A percentile compares a stretch with the other conserved stretches of the same genome.
Conservation (phyloP, 345 rosid species). For the Gossypium arboreum region DNA sequence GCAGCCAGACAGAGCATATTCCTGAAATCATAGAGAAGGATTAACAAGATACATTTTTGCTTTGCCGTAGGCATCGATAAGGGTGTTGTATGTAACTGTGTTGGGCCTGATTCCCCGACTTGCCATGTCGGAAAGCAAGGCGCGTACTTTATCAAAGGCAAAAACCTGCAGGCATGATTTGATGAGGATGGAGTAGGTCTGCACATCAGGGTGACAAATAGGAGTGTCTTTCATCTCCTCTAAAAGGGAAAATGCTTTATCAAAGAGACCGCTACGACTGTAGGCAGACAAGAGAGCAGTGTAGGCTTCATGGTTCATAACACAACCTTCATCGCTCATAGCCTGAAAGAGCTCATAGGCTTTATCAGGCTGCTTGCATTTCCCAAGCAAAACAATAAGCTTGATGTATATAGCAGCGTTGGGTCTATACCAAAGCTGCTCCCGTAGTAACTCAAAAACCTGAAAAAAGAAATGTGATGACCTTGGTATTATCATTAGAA, state of each 20-base stretch:
- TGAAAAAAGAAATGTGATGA: constrained; percentile 16
- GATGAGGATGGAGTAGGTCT: constrained; percentile 85
- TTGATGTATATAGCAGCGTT: constrained; percentile 61
- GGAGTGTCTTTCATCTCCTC: constrained; percentile 70
- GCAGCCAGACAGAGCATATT: constrained; percentile 19
- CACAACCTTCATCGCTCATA: constrained; percentile 77
- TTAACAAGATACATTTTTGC: constrained; percentile 54
- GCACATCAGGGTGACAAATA: constrained; percentile 76
- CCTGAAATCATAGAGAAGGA: neutral
- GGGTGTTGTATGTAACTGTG: constrained; percentile 75
- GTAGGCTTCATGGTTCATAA: constrained; percentile 56
- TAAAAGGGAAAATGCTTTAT: constrained; percentile 57
- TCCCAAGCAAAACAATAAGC: constrained; percentile 86
- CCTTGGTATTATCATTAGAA: neutral
- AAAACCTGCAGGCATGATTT: constrained; percentile 82
- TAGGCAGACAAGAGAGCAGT: constrained; percentile 80
- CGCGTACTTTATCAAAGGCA: constrained; percentile 55
- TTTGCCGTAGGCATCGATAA: constrained; percentile 83
- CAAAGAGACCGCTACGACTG: constrained; percentile 69
- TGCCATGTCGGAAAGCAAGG: constrained; percentile 71
- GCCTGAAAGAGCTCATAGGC: constrained; percentile 70
- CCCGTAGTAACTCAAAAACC: constrained; percentile 75
- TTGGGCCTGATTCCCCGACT: constrained; percentile 64
- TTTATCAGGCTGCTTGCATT: constrained; percentile 83
- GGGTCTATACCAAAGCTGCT: constrained; percentile 86